These are phyloP conservation scores for Nitzschia putrida DNA, from an alignment of 108 stramenopile genomes.

Conservation along the genomic window DNA sequence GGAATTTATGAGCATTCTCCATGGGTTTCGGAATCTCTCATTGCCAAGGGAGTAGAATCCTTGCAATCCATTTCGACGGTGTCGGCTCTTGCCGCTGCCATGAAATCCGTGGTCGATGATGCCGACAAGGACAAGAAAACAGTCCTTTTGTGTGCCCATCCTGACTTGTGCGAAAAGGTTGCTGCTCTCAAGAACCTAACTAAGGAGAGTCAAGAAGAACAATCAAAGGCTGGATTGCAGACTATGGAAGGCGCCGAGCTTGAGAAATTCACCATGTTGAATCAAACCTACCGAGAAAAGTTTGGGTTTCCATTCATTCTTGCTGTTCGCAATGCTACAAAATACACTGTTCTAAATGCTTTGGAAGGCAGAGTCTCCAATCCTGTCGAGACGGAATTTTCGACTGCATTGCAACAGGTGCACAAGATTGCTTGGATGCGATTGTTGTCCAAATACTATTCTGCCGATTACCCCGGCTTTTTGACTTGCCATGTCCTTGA, in stretches of 20 bases:
- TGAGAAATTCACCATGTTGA: slow-evolving; percentile 51
- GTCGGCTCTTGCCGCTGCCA: slow-evolving; percentile 53
- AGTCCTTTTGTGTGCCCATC: slow-evolving; percentile 71
- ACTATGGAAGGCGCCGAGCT: slow-evolving; percentile 67
- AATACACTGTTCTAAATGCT: slow-evolving; percentile 75
- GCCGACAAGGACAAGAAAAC: slow-evolving; percentile 57
- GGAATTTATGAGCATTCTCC: slow-evolving; percentile 87
- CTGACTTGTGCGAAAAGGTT: slow-evolving; percentile 57
- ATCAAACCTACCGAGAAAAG: slow-evolving; percentile 63
- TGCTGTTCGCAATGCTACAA: slow-evolving; percentile 84
- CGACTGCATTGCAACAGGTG: slow-evolving; percentile 70
- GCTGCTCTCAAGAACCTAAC: slow-evolving; percentile 55
- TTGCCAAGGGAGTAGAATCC: slow-evolving; percentile 13
- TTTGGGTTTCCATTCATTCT: slow-evolving; percentile 86
- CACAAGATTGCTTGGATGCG: slow-evolving; percentile 94
- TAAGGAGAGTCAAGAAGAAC: slow-evolving; percentile 75
- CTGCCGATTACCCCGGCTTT: slow-evolving; percentile 64
- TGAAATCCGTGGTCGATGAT: slow-evolving; percentile 58
- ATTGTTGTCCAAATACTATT: slow-evolving; percentile 61
- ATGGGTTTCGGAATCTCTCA: slow-evolving; percentile 72
- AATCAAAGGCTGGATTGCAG: slow-evolving; percentile 69
- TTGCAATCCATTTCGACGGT: slow-evolving; percentile 42
- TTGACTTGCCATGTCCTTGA: slow-evolving; percentile 90
- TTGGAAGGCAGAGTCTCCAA: slow-evolving; percentile 60
- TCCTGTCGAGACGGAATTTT: slow-evolving; percentile 58